Percentiles rank a stretch among this genome's conserved stretches.
Conservation (phyloP, 257 asterid genomes). For the Solanum tacnaense region DNA sequence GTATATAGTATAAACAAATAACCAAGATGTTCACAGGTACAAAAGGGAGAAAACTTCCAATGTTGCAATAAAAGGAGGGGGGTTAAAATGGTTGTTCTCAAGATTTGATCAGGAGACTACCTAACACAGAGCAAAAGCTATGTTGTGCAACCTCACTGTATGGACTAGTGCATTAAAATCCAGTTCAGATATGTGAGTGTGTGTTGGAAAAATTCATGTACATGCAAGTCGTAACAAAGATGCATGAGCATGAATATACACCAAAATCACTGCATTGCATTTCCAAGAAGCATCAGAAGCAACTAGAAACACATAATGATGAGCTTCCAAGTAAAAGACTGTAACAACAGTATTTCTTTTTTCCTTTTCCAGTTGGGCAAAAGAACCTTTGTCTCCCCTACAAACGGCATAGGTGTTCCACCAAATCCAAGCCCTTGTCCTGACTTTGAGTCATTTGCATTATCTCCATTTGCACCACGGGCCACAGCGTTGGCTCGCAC, state of each 20-base stretch:
- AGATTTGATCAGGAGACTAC: background rate
- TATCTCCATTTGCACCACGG: constrained; percentile 59
- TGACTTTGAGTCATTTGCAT: constrained; percentile 44
- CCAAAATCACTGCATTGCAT: background rate
- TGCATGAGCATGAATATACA: constrained; percentile 4
- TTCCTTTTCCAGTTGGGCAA: background rate
- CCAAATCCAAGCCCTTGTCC: constrained; percentile 57
- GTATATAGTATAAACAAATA: background rate
- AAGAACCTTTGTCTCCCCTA: constrained; percentile 83
- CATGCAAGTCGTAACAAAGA: background rate
- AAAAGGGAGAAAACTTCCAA: background rate
- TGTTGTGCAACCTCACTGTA: background rate
- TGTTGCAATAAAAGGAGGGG: background rate
- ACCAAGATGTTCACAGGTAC: background rate
- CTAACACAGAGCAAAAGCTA: background rate
- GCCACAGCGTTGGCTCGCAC: constrained; percentile 60
- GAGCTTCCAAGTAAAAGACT: background rate
- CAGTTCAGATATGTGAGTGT: background rate
- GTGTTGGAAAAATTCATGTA: background rate
- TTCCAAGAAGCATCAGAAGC: background rate
- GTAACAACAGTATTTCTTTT: background rate
- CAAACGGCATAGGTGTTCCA: constrained; percentile 85
- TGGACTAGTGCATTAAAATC: constrained; percentile 3
- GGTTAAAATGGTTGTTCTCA: background rate
- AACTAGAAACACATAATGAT: background rate